Conservation (phyloP, 1,284 basidiomycete genomes). For the Porodaedalea pini region DNA sequence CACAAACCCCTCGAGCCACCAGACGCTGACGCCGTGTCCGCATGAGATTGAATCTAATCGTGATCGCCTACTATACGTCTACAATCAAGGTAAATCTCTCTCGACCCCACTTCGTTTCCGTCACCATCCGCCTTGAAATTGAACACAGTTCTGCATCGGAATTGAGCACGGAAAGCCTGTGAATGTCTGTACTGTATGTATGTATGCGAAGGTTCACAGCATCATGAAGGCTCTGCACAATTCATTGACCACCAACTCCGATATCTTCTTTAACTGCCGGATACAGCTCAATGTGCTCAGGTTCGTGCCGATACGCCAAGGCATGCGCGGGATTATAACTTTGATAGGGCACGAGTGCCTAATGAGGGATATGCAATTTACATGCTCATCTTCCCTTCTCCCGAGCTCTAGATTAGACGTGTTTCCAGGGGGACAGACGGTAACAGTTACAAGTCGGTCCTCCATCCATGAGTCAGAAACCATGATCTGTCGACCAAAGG, state of each 20-base stretch:
- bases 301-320: background rate
- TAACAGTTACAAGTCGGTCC: background rate
- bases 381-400: background rate
- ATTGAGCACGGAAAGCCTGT: too few species aligned
- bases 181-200: too few species aligned
- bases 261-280: background rate
- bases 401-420: background rate
- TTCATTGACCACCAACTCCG: background rate
- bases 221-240: background rate
- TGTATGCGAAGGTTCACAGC: background rate
- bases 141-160: too few species aligned
- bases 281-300: background rate
- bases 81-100: slow-evolving; percentile 1
- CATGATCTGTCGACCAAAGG: background rate
- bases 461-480: background rate
- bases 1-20: background rate
- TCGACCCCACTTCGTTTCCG: background rate
- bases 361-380: too few species aligned
- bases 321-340: background rate
- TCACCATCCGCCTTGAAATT: too few species aligned
- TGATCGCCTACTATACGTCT: background rate
- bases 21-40: background rate
- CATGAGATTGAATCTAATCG: background rate
- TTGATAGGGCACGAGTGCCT: background rate
- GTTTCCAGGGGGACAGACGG: slow-evolving; percentile 1